A percentile compares a stretch with the other conserved stretches of the same genome.
Conservation (phyloP, 352 stramenopile genomes). For the Phytophthora vignae region DNA sequence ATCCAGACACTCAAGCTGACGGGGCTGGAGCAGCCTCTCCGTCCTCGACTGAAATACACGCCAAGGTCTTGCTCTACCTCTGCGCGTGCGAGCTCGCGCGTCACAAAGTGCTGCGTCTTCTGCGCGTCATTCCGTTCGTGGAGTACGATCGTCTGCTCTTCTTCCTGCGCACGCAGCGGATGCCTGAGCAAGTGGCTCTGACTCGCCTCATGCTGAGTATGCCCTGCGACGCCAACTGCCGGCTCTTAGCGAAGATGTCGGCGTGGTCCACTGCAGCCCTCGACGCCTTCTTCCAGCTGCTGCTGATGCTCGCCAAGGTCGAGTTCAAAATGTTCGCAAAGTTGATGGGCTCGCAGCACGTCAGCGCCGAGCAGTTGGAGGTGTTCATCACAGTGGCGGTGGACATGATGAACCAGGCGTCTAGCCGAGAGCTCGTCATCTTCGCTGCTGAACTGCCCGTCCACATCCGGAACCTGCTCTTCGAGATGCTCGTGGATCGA, state of each 20-base stretch:
- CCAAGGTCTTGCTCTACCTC: slow-evolving; percentile 54
- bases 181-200: slow-evolving; percentile 62
- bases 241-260: slow-evolving; percentile 54
- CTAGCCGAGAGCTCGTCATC: slow-evolving; percentile 67
- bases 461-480: slow-evolving; percentile 53
- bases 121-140: slow-evolving; percentile 42
- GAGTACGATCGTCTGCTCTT: slow-evolving; percentile 52
- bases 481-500: slow-evolving; percentile 49
- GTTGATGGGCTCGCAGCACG: slow-evolving; percentile 56
- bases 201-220: slow-evolving; percentile 74
- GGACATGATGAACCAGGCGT: slow-evolving; percentile 79
- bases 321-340: slow-evolving; percentile 67
- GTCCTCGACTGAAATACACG: slow-evolving; percentile 24
- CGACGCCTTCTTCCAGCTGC: slow-evolving; percentile 72
- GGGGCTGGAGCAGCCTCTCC: not conserved
- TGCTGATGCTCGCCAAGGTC: slow-evolving; percentile 68
- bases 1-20: slow-evolving; percentile 12
- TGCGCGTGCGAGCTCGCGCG: slow-evolving; percentile 46
- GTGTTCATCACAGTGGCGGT: slow-evolving; percentile 58
- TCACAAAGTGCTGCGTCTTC: slow-evolving; percentile 62
- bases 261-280: slow-evolving; percentile 46
- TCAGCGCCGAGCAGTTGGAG: slow-evolving; percentile 49
- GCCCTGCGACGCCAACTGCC: slow-evolving; percentile 49
- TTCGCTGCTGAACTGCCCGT: slow-evolving; percentile 61
- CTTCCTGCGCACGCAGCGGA: slow-evolving; percentile 61